Evolutionary conservation across 495 filamentous ascomycete species (phyloP).

Genomic region (Trichoderma parareesei): DNA sequence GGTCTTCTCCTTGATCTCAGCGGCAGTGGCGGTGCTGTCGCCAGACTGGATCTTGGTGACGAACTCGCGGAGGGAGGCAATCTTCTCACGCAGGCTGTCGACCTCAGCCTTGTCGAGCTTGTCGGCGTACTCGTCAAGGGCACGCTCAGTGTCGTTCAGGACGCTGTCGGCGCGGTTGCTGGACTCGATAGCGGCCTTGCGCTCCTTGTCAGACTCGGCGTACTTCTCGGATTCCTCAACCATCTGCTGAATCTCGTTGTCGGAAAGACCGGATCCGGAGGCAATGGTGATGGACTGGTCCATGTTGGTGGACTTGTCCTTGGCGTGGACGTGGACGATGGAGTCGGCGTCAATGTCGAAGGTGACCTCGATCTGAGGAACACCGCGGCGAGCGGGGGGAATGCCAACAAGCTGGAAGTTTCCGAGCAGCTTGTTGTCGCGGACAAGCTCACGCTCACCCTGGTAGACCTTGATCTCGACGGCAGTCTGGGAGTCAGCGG

Average conservation of each 20-base stretch:
- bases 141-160: constrained; percentile 96
- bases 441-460: constrained; percentile 98
- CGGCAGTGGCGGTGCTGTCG: constrained; percentile 74
- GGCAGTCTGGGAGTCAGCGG: constrained; percentile 97
- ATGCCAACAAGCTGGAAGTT: constrained; percentile 99
- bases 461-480: constrained; percentile 99
- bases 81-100: constrained; percentile 89
- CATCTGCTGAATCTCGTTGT: constrained; percentile 91
- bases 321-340: constrained; percentile 97
- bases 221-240: constrained; percentile 97
- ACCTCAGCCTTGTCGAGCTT: constrained; percentile 95
- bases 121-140: constrained; percentile 91
- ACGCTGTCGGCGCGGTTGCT: constrained; percentile 97
- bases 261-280: constrained; percentile 94
- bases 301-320: constrained; percentile 99
- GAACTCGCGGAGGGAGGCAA: constrained; percentile 76
- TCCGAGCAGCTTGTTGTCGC: constrained; percentile 97
- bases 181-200: constrained; percentile 87
- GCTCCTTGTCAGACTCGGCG: constrained; percentile 90
- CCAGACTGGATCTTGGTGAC: constrained; percentile 91
- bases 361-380: constrained; percentile 96
- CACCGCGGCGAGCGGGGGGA: constrained; percentile 93
- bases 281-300: constrained; percentile 99
- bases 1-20: constrained; percentile 93
- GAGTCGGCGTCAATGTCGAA: constrained; percentile 99